Evolutionary conservation across 2,329 filamentous ascomycete genomes (phyloP), one percentile per base, ranked within the genome.

Genomic region (Metarhizium guizhouense): DNA sequence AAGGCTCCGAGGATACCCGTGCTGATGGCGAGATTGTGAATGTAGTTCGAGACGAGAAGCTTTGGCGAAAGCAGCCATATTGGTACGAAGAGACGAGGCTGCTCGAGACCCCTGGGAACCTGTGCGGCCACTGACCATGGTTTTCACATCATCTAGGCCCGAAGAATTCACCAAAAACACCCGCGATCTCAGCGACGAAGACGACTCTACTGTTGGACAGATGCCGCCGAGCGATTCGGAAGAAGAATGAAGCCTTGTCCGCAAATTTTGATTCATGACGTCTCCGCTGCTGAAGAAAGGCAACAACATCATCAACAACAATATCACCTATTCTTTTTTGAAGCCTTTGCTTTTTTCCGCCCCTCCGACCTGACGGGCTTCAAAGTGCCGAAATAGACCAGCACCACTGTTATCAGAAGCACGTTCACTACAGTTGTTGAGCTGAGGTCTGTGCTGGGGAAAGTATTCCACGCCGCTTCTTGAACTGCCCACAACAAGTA

Each of bases 391-490:
- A 76, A 72, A 78, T 86, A 88, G 14, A 83, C 75, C 50, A 83
- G 76, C 6, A 74, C 73, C 1, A 93, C 83, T 16, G 87, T 88
- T 13, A 81, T 67, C 18, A 83, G 82, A 63, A 97, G 75, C 43
- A 84, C 82, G 29, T 77, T 78, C 14, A 99, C 88, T 8, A 91
- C 92, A 16, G 77, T 73, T 14, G 67, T 68, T 4, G 81, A 84
- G 66, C 81, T 84, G 51, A 66, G 57, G 34, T 72, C 65, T 4
- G 81, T 84, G 67, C 90, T 95, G n/a, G 92, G 92, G 67, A 88
- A 96, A 10, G 92, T 84, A 63, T 96, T 95, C 92, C 92, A 96
- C 13, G 88, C 90, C 85, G 87, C 92, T 70, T 96, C 92, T 71
- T 96, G 92, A 57, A 82, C 77, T 3, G 77, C 80, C 87, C 89